phyloP scores from a whole-genome alignment of 2,329 filamentous ascomycete species.

The Aspergillus sp. region DNA sequence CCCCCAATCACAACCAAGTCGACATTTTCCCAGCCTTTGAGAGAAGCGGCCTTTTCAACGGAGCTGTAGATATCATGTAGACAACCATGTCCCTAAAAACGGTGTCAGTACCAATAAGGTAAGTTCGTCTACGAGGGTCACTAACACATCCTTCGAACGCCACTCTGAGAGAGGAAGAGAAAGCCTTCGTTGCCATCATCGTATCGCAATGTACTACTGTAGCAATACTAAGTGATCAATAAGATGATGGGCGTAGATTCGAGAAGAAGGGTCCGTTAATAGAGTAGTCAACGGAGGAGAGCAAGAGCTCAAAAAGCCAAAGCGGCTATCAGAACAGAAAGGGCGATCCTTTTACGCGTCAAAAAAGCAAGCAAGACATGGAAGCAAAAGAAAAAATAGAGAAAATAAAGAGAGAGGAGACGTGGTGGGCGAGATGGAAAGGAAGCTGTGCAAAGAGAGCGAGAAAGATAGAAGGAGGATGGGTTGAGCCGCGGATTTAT shows the following conservation, averaged over 20 bases:
- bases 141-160: slow-evolving; percentile 82
- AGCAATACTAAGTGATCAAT: background rate
- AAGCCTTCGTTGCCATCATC: slow-evolving; percentile 6
- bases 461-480: background rate
- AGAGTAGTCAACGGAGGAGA: background rate
- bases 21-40: slow-evolving; percentile 68
- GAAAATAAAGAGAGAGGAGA: background rate
- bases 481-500: background rate
- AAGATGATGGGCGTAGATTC: background rate
- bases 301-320: background rate
- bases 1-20: slow-evolving; percentile 92
- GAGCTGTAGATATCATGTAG: slow-evolving; percentile 86
- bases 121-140: slow-evolving; percentile 7
- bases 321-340: background rate
- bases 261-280: background rate
- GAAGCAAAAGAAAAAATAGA: background rate
- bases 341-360: background rate
- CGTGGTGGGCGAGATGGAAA: background rate
- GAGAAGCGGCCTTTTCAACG: slow-evolving; percentile 58
- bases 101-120: slow-evolving; percentile 6
- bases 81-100: slow-evolving; percentile 70
- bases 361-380: background rate
- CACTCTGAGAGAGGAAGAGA: slow-evolving; percentile 49
- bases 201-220: background rate
- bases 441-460: background rate